phyloP scores from a whole-genome alignment of 1,284 basidiomycete species.

The Neonothopanus nambi region DNA sequence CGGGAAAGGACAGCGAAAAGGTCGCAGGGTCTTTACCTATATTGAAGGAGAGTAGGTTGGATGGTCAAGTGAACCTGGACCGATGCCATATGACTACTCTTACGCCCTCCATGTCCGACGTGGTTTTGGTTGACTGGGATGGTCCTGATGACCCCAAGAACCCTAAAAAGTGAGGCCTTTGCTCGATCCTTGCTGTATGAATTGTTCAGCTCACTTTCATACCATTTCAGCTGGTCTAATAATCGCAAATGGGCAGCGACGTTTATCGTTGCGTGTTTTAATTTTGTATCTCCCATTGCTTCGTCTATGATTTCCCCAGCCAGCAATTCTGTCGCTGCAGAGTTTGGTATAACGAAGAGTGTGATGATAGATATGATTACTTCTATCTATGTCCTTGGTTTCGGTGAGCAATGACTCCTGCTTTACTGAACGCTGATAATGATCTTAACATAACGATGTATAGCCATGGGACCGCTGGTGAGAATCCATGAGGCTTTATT shows the following conservation, averaged over 20 bases:
- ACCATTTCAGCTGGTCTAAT: conserved; percentile 10
- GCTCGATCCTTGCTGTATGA: too few species aligned
- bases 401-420: conserved; percentile 1
- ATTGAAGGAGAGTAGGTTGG: too few species aligned
- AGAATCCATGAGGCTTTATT: background rate
- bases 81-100: background rate
- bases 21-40: too few species aligned
- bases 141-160: conserved; percentile 58
- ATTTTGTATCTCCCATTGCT: conserved; percentile 14
- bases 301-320: conserved; percentile 18
- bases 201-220: background rate
- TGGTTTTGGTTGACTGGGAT: conserved; percentile 53
- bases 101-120: conserved; percentile 5
- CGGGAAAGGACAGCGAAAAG: too few species aligned
- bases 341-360: conserved; percentile 12
- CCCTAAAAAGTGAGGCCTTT: conserved; percentile 51
- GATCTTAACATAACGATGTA: too few species aligned
- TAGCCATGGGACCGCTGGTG: conserved; percentile 41
- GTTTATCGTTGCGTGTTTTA: conserved; percentile 15
- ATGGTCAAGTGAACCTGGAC: background rate
- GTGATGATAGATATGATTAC: conserved; percentile 14
- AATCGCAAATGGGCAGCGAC: conserved; percentile 18
- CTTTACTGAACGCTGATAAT: background rate
- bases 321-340: conserved; percentile 11
- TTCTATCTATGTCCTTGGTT: conserved; percentile 16